Conservation (phyloP, 1,284 basidiomycete species). For the Cryptococcus sp. region DNA sequence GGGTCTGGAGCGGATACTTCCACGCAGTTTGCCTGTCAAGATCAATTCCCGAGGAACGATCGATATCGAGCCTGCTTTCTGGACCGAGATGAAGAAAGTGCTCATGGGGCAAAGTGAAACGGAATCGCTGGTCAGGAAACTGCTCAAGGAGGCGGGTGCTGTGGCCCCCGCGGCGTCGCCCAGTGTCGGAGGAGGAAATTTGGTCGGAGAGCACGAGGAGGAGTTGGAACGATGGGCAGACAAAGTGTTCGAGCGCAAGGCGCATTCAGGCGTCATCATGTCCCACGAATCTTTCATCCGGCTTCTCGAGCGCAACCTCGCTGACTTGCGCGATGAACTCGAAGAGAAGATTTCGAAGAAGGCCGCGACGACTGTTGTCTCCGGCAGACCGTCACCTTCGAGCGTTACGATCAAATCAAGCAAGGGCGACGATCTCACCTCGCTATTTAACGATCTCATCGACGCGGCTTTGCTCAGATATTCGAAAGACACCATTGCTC, state of each 20-base stretch:
- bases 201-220: conserved; percentile 34
- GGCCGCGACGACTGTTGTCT: conserved; percentile 16
- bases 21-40: conserved; percentile 52
- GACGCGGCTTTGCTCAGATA: conserved; percentile 64
- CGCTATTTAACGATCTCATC: conserved; percentile 71
- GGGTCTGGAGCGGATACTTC: conserved; percentile 52
- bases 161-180: neutral
- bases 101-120: conserved; percentile 48
- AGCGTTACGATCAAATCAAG: conserved; percentile 68
- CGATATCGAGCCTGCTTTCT: conserved; percentile 55
- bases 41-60: conserved; percentile 48
- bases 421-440: conserved; percentile 74
- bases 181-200: conserved; percentile 3
- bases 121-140: conserved; percentile 32
- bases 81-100: conserved; percentile 55
- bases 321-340: conserved; percentile 27
- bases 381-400: conserved; percentile 39
- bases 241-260: conserved; percentile 45
- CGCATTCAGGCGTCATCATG: conserved; percentile 33
- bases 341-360: conserved; percentile 8
- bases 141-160: conserved; percentile 9
- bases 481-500: conserved; percentile 76
- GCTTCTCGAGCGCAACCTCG: conserved; percentile 35
- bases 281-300: conserved; percentile 37
- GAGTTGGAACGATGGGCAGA: conserved; percentile 49